Conservation (phyloP, 495 filamentous ascomycete genomes). For the Bacidia gigantensis region DNA sequence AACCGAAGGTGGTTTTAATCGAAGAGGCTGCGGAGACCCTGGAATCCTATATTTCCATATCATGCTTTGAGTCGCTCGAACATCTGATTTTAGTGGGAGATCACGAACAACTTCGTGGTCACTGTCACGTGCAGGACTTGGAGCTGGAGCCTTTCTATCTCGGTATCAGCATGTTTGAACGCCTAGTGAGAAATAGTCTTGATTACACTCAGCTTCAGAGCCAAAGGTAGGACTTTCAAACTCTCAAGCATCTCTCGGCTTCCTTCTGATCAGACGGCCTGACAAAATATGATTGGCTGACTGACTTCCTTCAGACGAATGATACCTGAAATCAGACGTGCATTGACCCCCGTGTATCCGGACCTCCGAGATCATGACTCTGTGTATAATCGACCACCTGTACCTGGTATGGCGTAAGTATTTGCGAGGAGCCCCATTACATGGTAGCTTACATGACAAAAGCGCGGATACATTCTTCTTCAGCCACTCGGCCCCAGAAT, state of each 20-base stretch:
- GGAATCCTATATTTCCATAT: conserved; percentile 49
- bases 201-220: conserved; percentile 43
- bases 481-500: conserved; percentile 56
- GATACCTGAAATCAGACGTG: conserved; percentile 53
- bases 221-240: conserved; percentile 32
- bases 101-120: conserved; percentile 57
- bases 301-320: conserved; percentile 34
- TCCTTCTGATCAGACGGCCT: too few relatives aligned
- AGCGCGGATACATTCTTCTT: conserved; percentile 55
- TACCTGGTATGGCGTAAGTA: conserved; percentile 59
- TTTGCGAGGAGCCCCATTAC: too few relatives aligned
- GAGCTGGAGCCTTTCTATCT: conserved; percentile 44
- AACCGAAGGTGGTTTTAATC: conserved; percentile 52
- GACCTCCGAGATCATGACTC: conserved; percentile 53
- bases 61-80: conserved; percentile 52
- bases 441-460: background rate
- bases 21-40: conserved; percentile 68
- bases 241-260: too few relatives aligned
- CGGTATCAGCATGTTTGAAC: conserved; percentile 64
- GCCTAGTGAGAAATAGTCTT: conserved; percentile 57
- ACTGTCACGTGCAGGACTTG: conserved; percentile 41
- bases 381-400: conserved; percentile 43
- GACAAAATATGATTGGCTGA: background rate
- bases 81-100: conserved; percentile 68
- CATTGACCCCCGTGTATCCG: conserved; percentile 55